Percentiles rank a stretch among this genome's conserved stretches.
Evolutionary conservation across 2,329 filamentous ascomycete genomes (phyloP).

Genomic region (Botrytis tulipae): DNA sequence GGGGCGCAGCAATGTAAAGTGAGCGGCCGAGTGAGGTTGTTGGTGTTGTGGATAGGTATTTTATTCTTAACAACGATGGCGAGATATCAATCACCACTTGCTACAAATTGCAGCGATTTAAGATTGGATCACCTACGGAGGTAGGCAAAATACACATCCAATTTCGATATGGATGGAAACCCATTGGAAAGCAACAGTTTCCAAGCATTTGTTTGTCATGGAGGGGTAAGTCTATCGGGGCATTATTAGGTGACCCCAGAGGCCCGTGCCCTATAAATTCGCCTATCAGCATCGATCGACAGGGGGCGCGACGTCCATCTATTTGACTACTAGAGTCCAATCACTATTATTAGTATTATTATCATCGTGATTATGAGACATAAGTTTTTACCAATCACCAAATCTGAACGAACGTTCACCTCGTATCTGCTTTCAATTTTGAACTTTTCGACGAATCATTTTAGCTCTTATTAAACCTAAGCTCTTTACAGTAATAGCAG

Average conservation of each 20-base stretch:
- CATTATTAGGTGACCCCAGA: neutral
- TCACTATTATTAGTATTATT: neutral
- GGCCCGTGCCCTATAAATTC: neutral
- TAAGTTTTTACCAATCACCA: neutral
- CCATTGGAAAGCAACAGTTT: neutral
- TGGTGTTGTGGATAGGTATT: neutral
- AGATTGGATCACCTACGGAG: neutral
- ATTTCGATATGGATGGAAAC: neutral
- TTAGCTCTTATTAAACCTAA: neutral
- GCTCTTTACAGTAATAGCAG: neutral
- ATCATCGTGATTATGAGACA: neutral
- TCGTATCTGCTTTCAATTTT: neutral
- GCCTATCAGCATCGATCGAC: neutral
- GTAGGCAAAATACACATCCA: neutral
- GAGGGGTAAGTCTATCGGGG: neutral
- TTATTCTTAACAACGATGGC: neutral
- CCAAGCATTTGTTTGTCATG: neutral
- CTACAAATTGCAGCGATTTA: neutral
- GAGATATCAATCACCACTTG: neutral
- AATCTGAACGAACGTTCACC: rapidly evolving
- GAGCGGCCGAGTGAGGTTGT: neutral
- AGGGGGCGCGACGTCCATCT: neutral
- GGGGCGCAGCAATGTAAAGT: neutral
- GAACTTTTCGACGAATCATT: neutral
- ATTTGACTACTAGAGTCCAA: neutral